These are phyloP conservation scores for Pseudofabraea citricarpa DNA, from an alignment of 2,329 filamentous ascomycete genomes.

Conservation along the genomic window DNA sequence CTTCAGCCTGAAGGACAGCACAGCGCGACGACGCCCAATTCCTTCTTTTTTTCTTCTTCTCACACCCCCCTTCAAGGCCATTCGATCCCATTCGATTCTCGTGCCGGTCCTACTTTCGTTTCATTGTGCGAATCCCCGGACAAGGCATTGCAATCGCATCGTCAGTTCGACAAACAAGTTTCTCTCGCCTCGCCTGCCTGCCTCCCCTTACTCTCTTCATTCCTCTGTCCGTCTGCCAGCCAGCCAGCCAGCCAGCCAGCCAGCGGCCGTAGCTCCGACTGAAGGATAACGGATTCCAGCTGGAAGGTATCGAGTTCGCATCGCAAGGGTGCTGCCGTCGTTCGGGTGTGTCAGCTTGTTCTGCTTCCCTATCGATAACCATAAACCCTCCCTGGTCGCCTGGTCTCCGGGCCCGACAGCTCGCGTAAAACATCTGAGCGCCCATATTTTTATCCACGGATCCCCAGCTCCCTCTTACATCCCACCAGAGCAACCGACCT, in stretches of 20 bases:
- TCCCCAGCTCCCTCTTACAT: neutral
- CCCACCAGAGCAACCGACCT: neutral
- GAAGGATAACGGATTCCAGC: neutral
- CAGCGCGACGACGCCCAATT: neutral
- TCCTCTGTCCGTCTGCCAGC: too few species aligned
- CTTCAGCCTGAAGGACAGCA: slow-evolving; percentile 2
- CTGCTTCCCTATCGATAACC: slow-evolving; percentile 1
- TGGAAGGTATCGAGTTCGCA: neutral
- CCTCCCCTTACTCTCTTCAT: too few species aligned
- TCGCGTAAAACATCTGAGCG: neutral
- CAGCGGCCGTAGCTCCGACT: neutral
- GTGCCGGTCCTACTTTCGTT: neutral
- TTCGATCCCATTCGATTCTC: neutral
- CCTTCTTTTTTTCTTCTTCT: neutral
- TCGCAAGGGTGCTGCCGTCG: neutral
- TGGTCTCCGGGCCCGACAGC: neutral
- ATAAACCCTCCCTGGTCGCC: neutral
- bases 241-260: too few species aligned
- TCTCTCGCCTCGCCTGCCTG: too few species aligned
- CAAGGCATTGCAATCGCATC: neutral
- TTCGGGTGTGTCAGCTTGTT: neutral
- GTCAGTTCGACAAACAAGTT: too few species aligned
- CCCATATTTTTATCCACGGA: neutral
- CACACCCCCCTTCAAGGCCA: neutral
- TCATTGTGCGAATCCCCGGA: neutral